Evolutionary conservation across 305 asterid species (phyloP).

Genomic region (Rubia balearica): DNA sequence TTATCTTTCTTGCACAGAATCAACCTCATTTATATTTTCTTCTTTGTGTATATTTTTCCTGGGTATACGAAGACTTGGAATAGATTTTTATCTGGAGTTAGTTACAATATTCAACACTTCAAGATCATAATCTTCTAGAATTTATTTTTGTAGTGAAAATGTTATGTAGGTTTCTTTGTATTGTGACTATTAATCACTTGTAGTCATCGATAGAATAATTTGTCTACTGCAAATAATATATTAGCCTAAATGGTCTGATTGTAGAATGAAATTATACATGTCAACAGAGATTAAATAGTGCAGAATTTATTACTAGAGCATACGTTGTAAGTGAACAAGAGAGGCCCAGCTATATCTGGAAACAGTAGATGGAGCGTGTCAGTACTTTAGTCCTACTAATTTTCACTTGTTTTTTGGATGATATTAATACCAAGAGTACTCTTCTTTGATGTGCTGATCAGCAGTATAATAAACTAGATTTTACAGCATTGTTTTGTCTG

Average conservation of each 20-base stretch:
- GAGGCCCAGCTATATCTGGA: background rate
- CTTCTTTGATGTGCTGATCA: background rate
- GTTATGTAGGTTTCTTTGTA: background rate
- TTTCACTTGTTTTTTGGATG: background rate
- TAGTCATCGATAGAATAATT: background rate
- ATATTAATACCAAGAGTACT: background rate
- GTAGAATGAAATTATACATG: slow-evolving; percentile 3
- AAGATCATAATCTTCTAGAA: background rate
- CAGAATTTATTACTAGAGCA: background rate
- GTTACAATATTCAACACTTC: background rate
- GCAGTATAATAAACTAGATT: background rate
- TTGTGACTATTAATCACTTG: background rate
- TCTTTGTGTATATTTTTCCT: background rate
- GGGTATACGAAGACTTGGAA: background rate
- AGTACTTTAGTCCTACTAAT: background rate
- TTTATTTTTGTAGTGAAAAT: background rate
- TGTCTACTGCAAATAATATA: background rate
- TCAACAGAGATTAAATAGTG: background rate
- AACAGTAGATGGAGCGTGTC: background rate
- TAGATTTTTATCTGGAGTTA: background rate
- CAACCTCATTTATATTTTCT: background rate
- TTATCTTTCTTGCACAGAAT: background rate
- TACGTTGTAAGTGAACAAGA: background rate
- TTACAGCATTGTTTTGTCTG: background rate
- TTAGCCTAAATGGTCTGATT: background rate